Evolutionary conservation across 2,329 filamentous ascomycete species (phyloP).

Genomic region (Phialophora macrospora): DNA sequence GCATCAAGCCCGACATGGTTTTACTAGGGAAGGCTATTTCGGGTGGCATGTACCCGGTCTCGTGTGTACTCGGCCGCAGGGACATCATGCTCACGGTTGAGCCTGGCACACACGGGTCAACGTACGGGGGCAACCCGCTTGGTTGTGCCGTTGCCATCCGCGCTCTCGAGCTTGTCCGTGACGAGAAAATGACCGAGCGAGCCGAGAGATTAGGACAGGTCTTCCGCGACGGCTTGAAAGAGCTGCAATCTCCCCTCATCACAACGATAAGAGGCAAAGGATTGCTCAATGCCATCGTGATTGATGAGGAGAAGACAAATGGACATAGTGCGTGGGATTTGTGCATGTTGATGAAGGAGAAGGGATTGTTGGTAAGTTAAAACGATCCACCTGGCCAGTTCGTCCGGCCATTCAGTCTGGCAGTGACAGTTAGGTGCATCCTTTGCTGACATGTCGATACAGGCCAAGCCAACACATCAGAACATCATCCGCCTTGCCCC

Average conservation of each 20-base stretch:
- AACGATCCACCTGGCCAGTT: not conserved
- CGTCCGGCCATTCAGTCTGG: not conserved
- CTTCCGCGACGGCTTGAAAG: slow-evolving; percentile 78
- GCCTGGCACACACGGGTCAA: slow-evolving; percentile 94
- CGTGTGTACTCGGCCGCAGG: slow-evolving; percentile 82
- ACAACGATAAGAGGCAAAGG: slow-evolving; percentile 87
- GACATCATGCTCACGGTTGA: slow-evolving; percentile 96
- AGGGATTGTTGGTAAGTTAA: slow-evolving; percentile 79
- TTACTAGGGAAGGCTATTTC: slow-evolving; percentile 97
- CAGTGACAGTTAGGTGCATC: not conserved
- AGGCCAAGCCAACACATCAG: slow-evolving; percentile 98
- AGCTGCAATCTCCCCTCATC: slow-evolving; percentile 80
- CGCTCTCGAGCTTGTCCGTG: slow-evolving; percentile 89
- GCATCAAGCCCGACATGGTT: slow-evolving; percentile 92
- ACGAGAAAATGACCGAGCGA: slow-evolving; percentile 83
- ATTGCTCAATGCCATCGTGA: slow-evolving; percentile 91
- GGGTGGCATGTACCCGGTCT: slow-evolving; percentile 98
- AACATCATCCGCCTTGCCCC: slow-evolving; percentile 99
- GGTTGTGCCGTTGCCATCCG: slow-evolving; percentile 95
- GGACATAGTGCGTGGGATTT: slow-evolving; percentile 95
- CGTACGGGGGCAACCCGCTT: slow-evolving; percentile 96
- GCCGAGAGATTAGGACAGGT: slow-evolving; percentile 80
- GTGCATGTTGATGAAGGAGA: slow-evolving; percentile 92
- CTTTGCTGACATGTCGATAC: slow-evolving; percentile 27
- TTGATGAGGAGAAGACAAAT: slow-evolving; percentile 83